phyloP scores from a whole-genome alignment of 805 yeast species.

The Metschnikowia aberdeeniae region DNA sequence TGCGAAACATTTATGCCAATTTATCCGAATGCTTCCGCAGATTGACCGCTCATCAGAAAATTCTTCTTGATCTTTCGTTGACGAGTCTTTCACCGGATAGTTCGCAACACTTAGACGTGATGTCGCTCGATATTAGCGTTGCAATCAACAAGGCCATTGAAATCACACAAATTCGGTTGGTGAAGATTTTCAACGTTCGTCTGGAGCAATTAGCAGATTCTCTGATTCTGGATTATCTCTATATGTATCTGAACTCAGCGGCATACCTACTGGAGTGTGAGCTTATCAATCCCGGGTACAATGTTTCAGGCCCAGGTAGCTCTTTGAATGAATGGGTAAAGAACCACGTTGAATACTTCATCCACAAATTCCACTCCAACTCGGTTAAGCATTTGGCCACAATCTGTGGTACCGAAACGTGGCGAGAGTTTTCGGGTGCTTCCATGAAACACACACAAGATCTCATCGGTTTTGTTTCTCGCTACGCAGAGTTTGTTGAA shows the following conservation, averaged over 20 bases:
- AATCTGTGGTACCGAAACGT: conserved; percentile 62
- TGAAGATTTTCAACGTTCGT: conserved; percentile 73
- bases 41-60: conserved; percentile 72
- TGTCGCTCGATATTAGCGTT: conserved; percentile 61
- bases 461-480: conserved; percentile 22
- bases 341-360: conserved; percentile 61
- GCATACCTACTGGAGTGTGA: conserved; percentile 82
- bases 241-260: conserved; percentile 61
- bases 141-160: conserved; percentile 67
- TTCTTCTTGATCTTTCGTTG: conserved; percentile 65
- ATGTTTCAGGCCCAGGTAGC: conserved; percentile 46
- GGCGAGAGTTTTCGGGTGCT: conserved; percentile 71
- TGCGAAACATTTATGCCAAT: conserved; percentile 54
- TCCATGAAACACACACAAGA: conserved; percentile 27
- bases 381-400: conserved; percentile 44
- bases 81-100: conserved; percentile 25
- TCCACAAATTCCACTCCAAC: conserved; percentile 50
- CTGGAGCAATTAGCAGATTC: conserved; percentile 62
- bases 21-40: conserved; percentile 72
- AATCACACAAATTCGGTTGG: conserved; percentile 68
- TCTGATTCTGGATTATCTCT: conserved; percentile 57
- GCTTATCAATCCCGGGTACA: conserved; percentile 64
- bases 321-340: conserved; percentile 60
- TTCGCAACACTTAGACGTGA: conserved; percentile 35
- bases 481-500: conserved; percentile 23